Base-by-base conservation (phyloP, 768 basidiomycete species). In the Trametes villosa region DNA sequence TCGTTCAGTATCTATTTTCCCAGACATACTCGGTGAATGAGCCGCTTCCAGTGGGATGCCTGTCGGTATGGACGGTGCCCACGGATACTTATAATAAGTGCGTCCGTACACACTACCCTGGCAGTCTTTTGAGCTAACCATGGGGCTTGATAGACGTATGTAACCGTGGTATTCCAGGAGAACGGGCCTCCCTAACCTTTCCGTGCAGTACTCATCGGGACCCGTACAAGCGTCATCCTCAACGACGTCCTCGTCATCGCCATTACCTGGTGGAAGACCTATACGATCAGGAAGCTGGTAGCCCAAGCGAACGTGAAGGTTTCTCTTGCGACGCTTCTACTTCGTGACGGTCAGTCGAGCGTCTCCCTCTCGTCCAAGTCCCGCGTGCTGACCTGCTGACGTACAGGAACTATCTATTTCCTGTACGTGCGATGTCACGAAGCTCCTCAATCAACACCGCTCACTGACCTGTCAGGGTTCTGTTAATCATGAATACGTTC, bases 331-430 rank as follows among this genome's bases (percentile, higher is more conserved):
- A 44, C 51, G 9, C 26, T 63, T 5, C 24, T 63, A 13, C 30
- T 63, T 1, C 33, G 57, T 24, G 62, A 63, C 27, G 62, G 62
- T 59, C 29, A 9, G 20, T 18, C 22, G 4, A 53, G 26, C n/a
- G n/a, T n/a, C n/a, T n/a, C n/a, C n/a, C n/a, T n/a, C n/a, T n/a
- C n/a, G n/a, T n/a, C n/a, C n/a, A n/a, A n/a, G n/a, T n/a, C n/a
- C n/a, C n/a, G n/a, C n/a, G n/a, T n/a, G n/a, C n/a, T 41, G 9
- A 29, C 18, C 7, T 27, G 11, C 4, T 41, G n/a, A n/a, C n/a
- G n/a, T n/a, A n/a, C 6, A 63, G 62, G 62, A n/a, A 58, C 62
- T 2, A 47, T 59, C 0, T 63, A 63, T 26, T 63, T 59, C 52
- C 18, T 63, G 62, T 59, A 30, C 29, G 61, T 31, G 27, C 18